Evolutionary conservation across 306 rosid genomes (phyloP).

Genomic region (Pyrus betulifolia): DNA sequence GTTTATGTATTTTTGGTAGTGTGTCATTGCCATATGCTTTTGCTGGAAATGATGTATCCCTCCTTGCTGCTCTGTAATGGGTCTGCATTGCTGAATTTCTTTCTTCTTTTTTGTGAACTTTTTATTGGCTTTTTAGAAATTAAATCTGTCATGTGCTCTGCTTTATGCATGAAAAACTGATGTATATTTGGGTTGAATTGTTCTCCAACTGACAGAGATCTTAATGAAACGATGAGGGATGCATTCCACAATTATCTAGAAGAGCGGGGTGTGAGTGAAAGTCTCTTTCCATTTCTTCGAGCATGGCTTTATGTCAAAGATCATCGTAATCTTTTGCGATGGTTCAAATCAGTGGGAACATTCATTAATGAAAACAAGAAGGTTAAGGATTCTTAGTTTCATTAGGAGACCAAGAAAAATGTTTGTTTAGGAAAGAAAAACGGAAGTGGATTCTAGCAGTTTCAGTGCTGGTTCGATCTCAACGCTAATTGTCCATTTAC

Average conservation of each 20-base stretch:
- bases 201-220: slow-evolving; percentile 49
- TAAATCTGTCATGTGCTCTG: background rate
- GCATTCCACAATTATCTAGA: slow-evolving; percentile 70
- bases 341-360: slow-evolving; percentile 69
- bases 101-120: background rate
- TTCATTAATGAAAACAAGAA: slow-evolving; percentile 49
- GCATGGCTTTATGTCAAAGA: slow-evolving; percentile 97
- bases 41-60: background rate
- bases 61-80: background rate
- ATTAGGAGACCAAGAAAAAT: background rate
- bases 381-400: slow-evolving; percentile 28
- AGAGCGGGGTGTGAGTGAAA: slow-evolving; percentile 78
- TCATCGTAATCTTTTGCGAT: slow-evolving; percentile 72
- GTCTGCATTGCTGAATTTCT: background rate
- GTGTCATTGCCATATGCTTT: background rate
- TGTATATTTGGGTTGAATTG: background rate
- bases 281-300: slow-evolving; percentile 81
- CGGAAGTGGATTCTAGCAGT: background rate
- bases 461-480: background rate
- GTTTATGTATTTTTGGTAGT: background rate
- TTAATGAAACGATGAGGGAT: slow-evolving; percentile 70
- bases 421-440: background rate
- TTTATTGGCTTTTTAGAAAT: background rate
- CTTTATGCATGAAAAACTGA: background rate
- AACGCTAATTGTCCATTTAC: background rate